A percentile compares a stretch with the other conserved stretches of the same genome.
Conservation (phyloP, 441 rosid species). For the Bocquillonia castaneifolia region DNA sequence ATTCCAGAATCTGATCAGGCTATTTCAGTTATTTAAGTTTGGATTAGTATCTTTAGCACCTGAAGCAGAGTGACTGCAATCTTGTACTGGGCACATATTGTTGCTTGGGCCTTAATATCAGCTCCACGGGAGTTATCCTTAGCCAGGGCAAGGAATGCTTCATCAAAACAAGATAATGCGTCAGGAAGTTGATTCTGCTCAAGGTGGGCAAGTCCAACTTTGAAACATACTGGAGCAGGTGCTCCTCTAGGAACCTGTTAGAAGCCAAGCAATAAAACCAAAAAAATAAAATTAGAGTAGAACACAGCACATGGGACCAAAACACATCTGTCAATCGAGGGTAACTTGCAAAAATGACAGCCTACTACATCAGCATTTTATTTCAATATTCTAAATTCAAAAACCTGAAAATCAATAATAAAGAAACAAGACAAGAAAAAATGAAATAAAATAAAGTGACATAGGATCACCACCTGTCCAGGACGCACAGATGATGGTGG, state of each 20-base stretch:
- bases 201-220: slow-evolving; percentile 91
- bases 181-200: slow-evolving; percentile 97
- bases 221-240: slow-evolving; percentile 84
- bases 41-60: slow-evolving; percentile 36
- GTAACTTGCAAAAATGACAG: slow-evolving; percentile 5
- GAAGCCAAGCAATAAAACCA: slow-evolving; percentile 14
- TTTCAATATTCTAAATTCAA: neutral
- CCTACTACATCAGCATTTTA: neutral
- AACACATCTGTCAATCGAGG: neutral
- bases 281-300: neutral
- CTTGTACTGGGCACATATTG: slow-evolving; percentile 97
- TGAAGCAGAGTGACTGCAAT: slow-evolving; percentile 85
- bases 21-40: neutral
- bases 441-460: neutral
- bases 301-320: neutral
- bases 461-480: slow-evolving; percentile 66
- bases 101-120: slow-evolving; percentile 94
- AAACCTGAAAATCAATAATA: neutral
- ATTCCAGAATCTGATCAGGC: neutral
- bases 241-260: slow-evolving; percentile 94
- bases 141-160: slow-evolving; percentile 94
- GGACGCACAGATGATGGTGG: slow-evolving; percentile 75
- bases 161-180: slow-evolving; percentile 93
- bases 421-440: neutral
- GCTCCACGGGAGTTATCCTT: slow-evolving; percentile 96